Percentiles rank a stretch among this genome's conserved stretches.
Evolutionary conservation across 768 basidiomycete genomes (phyloP).

Genomic region (Suillus americanus): DNA sequence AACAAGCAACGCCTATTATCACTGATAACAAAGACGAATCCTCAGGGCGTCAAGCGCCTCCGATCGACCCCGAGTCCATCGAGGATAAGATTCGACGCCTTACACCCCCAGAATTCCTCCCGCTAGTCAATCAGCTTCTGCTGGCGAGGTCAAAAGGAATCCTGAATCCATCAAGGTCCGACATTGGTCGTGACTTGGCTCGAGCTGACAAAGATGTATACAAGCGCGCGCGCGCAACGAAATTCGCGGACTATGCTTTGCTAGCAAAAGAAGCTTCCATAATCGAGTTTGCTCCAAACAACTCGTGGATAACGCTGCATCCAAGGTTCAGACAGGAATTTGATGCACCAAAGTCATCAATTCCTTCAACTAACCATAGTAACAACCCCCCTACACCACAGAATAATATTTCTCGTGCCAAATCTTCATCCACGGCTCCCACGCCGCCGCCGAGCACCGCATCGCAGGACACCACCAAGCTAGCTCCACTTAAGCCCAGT

Average conservation of each 20-base stretch:
- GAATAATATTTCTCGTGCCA: neutral
- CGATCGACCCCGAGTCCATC: neutral
- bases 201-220: constrained; percentile 27
- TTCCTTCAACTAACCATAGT: neutral
- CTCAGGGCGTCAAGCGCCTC: constrained; percentile 2
- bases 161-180: constrained; percentile 36
- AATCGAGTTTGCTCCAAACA: constrained; percentile 19
- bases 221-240: constrained; percentile 23
- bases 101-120: constrained; percentile 29
- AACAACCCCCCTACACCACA: neutral
- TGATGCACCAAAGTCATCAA: neutral
- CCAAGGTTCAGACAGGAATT: constrained; percentile 16
- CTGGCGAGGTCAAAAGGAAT: constrained; percentile 29
- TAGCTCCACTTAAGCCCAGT: neutral
- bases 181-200: constrained; percentile 34
- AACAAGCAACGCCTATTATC: constrained; percentile 3
- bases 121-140: constrained; percentile 26
- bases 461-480: neutral
- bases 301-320: constrained; percentile 31
- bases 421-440: neutral
- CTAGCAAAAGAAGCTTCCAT: constrained; percentile 29
- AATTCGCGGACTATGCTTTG: constrained; percentile 26
- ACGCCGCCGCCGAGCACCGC: too few relatives aligned
- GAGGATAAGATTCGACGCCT: constrained; percentile 13
- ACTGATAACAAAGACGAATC: constrained; percentile 7